Base-by-base conservation (phyloP, 257 asterid genomes). In the Rehmannia glutinosa region DNA sequence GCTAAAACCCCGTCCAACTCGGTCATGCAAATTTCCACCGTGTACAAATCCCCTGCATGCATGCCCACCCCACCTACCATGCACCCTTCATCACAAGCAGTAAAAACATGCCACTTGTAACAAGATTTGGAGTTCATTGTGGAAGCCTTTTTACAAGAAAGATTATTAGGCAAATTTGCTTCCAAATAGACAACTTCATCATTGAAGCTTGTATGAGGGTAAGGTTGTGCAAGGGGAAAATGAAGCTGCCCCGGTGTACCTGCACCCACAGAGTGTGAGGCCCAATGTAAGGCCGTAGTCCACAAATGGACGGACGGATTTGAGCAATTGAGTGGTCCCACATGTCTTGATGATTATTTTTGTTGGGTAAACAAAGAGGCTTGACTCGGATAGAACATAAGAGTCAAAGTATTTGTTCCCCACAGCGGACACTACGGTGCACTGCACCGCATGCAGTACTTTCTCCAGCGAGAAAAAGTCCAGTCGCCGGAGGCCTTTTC, bases 311-410 rank as follows among this genome's bases (percentile, higher is more conserved):
- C 66, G 83, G 61, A 89, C 77, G 5, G 97, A 83, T 79, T 83
- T 85, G 74, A 89, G 81, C 11, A 89, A 42, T 68, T 87, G 90
- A 0, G 90, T 89, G 16, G 96, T 89, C 75, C 96, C 96, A 72
- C 96, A 89, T n/a, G 96, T 89, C 79, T 89, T 89, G 86, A 89
- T 87, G 57, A 89, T 81, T 55, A 89, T 70, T 60, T 87, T 89
- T 11, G 80, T 78, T 0, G 95, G 90, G 81, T 89, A 89, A 17
- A 89, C 95, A 41, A 86, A 86, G 13, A 89, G 80, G 60, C 96
- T 89, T 1, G 95, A 89, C 30, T 89, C 95, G 0, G 95, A 89
- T 17, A 89, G 42, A 0, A 89, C 95, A 13, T 86, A 89, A 0
- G 96, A 82, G 75, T 89, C 96, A 23, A 89, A 87, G 45, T 65